Percentiles rank a stretch among this genome's conserved stretches.
Evolutionary conservation across 2,329 filamentous ascomycete genomes (phyloP).

Genomic region (Fusarium sp.): DNA sequence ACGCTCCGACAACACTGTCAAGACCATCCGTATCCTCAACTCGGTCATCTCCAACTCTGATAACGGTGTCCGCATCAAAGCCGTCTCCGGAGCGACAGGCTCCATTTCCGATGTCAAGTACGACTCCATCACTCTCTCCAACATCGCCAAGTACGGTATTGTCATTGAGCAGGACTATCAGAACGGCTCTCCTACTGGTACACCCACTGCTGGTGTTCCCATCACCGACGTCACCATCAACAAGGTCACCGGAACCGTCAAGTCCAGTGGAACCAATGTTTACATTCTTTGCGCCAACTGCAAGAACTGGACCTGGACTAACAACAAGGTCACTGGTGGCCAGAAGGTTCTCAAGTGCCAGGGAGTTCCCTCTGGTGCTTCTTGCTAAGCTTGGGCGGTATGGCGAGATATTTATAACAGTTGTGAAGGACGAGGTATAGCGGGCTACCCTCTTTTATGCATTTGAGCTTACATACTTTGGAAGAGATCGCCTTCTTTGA

Average conservation of each 20-base stretch:
- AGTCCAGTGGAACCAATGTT: constrained; percentile 56
- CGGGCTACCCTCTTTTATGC: constrained; percentile 1
- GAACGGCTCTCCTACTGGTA: constrained; percentile 61
- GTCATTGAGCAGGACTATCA: constrained; percentile 62
- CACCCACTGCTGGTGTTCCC: constrained; percentile 64
- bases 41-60: constrained; percentile 65
- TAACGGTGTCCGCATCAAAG: constrained; percentile 67
- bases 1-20: constrained; percentile 65
- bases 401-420: neutral
- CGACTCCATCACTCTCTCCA: constrained; percentile 57
- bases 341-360: constrained; percentile 52
- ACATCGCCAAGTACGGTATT: constrained; percentile 58
- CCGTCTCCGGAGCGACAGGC: constrained; percentile 61
- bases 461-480: no score
- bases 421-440: neutral
- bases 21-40: constrained; percentile 63
- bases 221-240: constrained; percentile 63
- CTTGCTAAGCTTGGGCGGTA: constrained; percentile 27
- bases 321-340: constrained; percentile 65
- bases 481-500: neutral
- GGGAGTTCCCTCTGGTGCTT: constrained; percentile 47
- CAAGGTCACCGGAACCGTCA: constrained; percentile 60
- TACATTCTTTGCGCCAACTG: constrained; percentile 68
- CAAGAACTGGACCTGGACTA: constrained; percentile 66
- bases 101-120: constrained; percentile 60